A percentile compares a stretch with the other conserved stretches of the same genome.
Evolutionary conservation across 352 stramenopile genomes (phyloP).

Genomic region (Stramenopiles sp.): DNA sequence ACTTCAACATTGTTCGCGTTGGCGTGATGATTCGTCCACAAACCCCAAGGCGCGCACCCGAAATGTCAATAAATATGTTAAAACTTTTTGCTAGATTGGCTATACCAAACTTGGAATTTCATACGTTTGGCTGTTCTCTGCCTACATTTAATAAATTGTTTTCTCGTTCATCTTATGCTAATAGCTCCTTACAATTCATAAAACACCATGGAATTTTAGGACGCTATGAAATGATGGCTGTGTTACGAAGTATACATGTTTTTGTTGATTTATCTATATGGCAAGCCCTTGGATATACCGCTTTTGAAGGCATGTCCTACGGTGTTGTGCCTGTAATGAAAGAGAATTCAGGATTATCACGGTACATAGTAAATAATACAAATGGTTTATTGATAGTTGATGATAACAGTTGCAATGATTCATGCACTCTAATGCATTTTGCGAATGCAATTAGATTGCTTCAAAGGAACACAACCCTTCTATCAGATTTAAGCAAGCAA

Average conservation of each 20-base stretch:
- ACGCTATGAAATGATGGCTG: background rate
- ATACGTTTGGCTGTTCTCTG: background rate
- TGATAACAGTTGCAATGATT: no score
- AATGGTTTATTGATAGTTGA: no score
- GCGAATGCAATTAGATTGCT: no score
- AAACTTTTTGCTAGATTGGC: background rate
- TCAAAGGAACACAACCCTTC: no score
- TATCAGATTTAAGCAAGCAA: no score
- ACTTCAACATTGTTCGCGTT: background rate
- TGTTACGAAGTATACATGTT: background rate
- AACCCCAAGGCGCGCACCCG: background rate
- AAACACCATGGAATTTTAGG: background rate
- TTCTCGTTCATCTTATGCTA: background rate
- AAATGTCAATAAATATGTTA: background rate
- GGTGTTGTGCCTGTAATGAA: background rate
- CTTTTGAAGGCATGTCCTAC: background rate
- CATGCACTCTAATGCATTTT: no score
- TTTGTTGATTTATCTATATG: conserved; percentile 3
- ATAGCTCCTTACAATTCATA: background rate
- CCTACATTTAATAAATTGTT: background rate
- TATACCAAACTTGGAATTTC: background rate
- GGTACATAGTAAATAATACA: background rate
- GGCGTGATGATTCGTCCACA: background rate
- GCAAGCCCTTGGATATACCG: background rate
- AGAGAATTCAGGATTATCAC: background rate